Base-by-base conservation (phyloP, 805 yeast species). In the Schwanniomyces pseudopolymorphus region DNA sequence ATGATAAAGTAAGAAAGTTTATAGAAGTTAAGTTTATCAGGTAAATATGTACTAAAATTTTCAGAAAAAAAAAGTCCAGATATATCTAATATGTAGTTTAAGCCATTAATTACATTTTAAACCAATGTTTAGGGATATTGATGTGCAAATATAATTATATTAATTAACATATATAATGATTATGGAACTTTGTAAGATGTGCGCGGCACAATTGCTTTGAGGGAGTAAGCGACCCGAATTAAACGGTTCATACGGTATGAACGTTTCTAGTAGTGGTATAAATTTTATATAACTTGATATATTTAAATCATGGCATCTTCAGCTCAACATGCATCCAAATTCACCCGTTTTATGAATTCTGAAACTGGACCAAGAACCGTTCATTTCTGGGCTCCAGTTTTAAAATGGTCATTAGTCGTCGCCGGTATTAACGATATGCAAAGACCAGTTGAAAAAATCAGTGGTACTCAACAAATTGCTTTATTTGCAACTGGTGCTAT, bases 311-410 rank as follows among this genome's bases (percentile, higher is more conserved):
- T 64, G 69, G 63, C 67, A 41, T 48, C 67, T 28, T 50, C 66
- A 28, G 62, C 64, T 47, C 57, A 51, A 49, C 63, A 59, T 37
- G 60, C 84, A 14, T 68, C 83, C 27, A 81, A 79, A 40, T 88
- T 92, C 67, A 70, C 79, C 50, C 78, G 87, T 60, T 89, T 84
- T 62, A 64, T 89, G 63, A 80, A 84, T 57, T 84, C 96, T 14
- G 95, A 87, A 64, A 89, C 99, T 16, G 99, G 99, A 26, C 99
- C 99, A 35, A 84, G 73, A 64, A 92, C 99, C n/a, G 91, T 94
- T 46, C 99, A 92, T 64, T 92, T 92, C 70, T 92, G 99, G 99
- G 95, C 78, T 1, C 77, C 77, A 9, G 71, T 71, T 4, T 60
- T 70, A 53, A 73, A 85, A 72, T 92, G 99, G 99, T 77, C 87